Evolutionary conservation across 352 stramenopile genomes (phyloP).

Genomic region (Achlya hypogyna): DNA sequence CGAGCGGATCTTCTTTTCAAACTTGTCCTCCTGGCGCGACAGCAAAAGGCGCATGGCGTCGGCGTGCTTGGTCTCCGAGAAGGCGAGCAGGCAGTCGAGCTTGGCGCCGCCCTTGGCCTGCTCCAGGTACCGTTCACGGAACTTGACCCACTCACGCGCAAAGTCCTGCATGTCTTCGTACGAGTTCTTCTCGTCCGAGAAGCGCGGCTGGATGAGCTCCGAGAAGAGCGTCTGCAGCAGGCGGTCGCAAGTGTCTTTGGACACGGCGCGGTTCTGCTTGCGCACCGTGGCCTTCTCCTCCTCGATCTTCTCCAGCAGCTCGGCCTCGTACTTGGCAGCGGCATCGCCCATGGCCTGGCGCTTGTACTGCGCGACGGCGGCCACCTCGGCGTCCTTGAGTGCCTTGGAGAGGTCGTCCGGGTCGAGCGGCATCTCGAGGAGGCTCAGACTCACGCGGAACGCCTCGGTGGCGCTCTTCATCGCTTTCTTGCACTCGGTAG

Average conservation of each 20-base stretch:
- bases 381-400: constrained; percentile 47
- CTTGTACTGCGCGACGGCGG: constrained; percentile 48
- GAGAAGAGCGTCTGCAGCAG: constrained; percentile 71
- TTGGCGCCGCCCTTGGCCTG: constrained; percentile 65
- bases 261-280: constrained; percentile 42
- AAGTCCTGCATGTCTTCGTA: constrained; percentile 81
- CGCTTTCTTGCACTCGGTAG: constrained; percentile 71
- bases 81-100: constrained; percentile 60
- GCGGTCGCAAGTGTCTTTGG: constrained; percentile 71
- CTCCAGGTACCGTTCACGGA: constrained; percentile 62
- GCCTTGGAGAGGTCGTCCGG: constrained; percentile 46
- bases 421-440: constrained; percentile 60
- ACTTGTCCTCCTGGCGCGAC: constrained; percentile 72
- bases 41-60: constrained; percentile 78
- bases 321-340: constrained; percentile 45
- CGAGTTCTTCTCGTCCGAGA: constrained; percentile 27
- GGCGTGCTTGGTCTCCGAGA: constrained; percentile 69
- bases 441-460: constrained; percentile 51
- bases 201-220: constrained; percentile 71
- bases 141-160: constrained; percentile 49
- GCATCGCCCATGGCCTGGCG: constrained; percentile 57
- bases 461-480: constrained; percentile 43
- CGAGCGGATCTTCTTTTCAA: constrained; percentile 75
- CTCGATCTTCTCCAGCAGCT: constrained; percentile 62
- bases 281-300: constrained; percentile 42